A percentile compares a stretch with the other conserved stretches of the same genome.
Conservation (phyloP, 108 stramenopile genomes). For the Nitzschia sp. region DNA sequence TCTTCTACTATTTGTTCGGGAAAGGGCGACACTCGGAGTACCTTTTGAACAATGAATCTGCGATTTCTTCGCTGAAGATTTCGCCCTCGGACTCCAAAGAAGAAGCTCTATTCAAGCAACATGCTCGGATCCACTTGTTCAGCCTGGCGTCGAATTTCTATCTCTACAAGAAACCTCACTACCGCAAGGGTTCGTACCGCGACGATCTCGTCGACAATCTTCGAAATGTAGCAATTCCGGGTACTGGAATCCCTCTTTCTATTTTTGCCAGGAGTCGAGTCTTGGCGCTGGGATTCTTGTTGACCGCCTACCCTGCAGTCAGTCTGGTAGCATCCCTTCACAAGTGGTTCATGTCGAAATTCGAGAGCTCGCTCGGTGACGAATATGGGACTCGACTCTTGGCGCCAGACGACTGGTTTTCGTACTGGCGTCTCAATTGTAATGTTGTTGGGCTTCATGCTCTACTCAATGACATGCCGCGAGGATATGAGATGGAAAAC, state of each 20-base stretch:
- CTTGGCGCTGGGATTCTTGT: slow-evolving; percentile 59
- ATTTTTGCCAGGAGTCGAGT: slow-evolving; percentile 54
- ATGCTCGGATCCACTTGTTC: slow-evolving; percentile 89
- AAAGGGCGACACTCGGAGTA: slow-evolving; percentile 58
- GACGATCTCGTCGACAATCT: slow-evolving; percentile 92
- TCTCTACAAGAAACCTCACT: slow-evolving; percentile 93
- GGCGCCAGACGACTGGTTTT: slow-evolving; percentile 96
- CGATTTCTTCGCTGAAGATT: slow-evolving; percentile 43
- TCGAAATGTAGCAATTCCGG: slow-evolving; percentile 96
- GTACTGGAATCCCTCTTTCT: slow-evolving; percentile 91
- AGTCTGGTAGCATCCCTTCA: slow-evolving; percentile 72
- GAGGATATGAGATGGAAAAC: slow-evolving; percentile 92
- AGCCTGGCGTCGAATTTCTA: slow-evolving; percentile 86
- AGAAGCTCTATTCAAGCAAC: slow-evolving; percentile 66
- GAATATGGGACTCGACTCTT: slow-evolving; percentile 87
- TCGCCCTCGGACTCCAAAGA: slow-evolving; percentile 32
- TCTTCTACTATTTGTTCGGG: slow-evolving; percentile 76
- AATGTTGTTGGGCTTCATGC: slow-evolving; percentile 92
- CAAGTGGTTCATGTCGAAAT: slow-evolving; percentile 56
- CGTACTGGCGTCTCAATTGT: slow-evolving; percentile 96
- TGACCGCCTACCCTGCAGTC: slow-evolving; percentile 76
- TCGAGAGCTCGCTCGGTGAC: slow-evolving; percentile 47
- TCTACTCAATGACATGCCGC: slow-evolving; percentile 72
- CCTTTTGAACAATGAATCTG: slow-evolving; percentile 31
- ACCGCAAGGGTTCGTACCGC: slow-evolving; percentile 88